Evolutionary conservation across 2,329 filamentous ascomycete genomes (phyloP), one percentile per base, ranked within the genome.

Genomic region (Colletotrichum lentis): DNA sequence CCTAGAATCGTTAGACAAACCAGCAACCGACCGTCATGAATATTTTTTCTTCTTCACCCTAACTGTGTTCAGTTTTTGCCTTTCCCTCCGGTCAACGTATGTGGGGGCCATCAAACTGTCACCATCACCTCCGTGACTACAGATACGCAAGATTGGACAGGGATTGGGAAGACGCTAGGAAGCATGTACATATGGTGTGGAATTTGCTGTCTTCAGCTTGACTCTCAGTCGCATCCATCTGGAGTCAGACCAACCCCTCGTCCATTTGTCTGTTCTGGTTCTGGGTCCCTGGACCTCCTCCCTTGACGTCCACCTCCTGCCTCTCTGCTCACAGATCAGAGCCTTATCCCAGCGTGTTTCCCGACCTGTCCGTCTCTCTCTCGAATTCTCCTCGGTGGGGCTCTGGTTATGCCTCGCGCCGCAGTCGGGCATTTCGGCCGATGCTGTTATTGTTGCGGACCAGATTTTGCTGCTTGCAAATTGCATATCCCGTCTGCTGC

Each of bases 271-370:
- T 31, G 27, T 31, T 31, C 27, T 35, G 31, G 31, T 35, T 14
- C 50, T 20, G 50, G 50, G 62, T 14, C 46, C 53, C 24, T 18
- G 31, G 57, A 37, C 11, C n/a, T 35, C 50, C 27, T 53, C 24
- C 10, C 27, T 14, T 35, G 7, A 27, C 20, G 5, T 56, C 31
- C 22, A 16, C 24, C 24, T 59, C 56, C 37, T 62, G 24, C 20
- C 22, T 60, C 14, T n/a, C 31, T 16, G 20, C 39, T 24, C n/a
- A 24, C 44, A 16, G 59, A 27, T 14, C 35, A 12, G 59, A 31
- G 64, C 59, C 64, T 47, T 55, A 59, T 52, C 58, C 64, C 37
- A 44, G 27, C 27, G 8, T 55, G 64, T 58, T 64, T 64, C 64
- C 53, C 35, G 24, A 60, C 52, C 44, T 61, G 64, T 44, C 59